Percentiles rank a stretch among this genome's conserved stretches.
Evolutionary conservation across 371 early-diverging fungal genomes (phyloP).

Genomic region (Mucor plumbeus): DNA sequence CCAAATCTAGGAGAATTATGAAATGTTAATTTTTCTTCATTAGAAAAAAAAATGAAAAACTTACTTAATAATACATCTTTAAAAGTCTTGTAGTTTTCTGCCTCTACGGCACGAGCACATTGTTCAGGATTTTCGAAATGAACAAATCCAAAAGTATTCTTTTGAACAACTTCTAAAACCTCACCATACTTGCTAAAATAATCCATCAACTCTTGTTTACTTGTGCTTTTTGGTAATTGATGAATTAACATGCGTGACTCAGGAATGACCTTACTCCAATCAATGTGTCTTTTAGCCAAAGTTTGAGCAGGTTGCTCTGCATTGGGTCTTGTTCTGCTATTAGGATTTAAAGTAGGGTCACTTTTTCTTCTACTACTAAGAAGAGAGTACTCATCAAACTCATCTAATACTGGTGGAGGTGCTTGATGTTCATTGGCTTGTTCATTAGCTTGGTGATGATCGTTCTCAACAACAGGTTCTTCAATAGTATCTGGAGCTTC

Average conservation of each 20-base stretch:
- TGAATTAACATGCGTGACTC: conserved; percentile 53
- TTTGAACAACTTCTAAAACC: conserved; percentile 46
- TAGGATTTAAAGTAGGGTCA: conserved; percentile 7
- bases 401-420: conserved; percentile 38
- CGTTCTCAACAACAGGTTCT: not conserved
- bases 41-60: conserved; percentile 16
- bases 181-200: conserved; percentile 55
- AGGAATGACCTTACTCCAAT: conserved; percentile 39
- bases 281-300: conserved; percentile 33
- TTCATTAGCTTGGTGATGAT: not conserved
- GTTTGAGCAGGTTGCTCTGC: conserved; percentile 19
- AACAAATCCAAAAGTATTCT: conserved; percentile 47
- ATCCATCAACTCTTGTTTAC: conserved; percentile 42
- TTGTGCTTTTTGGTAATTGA: conserved; percentile 39
- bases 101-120: conserved; percentile 47
- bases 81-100: conserved; percentile 47
- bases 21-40: not conserved
- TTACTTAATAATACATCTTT: conserved; percentile 47
- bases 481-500: conserved; percentile 8
- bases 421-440: conserved; percentile 14
- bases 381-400: conserved; percentile 57
- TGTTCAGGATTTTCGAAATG: conserved; percentile 47
- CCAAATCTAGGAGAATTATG: conserved; percentile 24
- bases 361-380: conserved; percentile 39
- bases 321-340: conserved; percentile 1